These are phyloP conservation scores for Tolypocladium cylindrosporum DNA, from an alignment of 2,329 filamentous ascomycete species.

Conservation along the genomic window DNA sequence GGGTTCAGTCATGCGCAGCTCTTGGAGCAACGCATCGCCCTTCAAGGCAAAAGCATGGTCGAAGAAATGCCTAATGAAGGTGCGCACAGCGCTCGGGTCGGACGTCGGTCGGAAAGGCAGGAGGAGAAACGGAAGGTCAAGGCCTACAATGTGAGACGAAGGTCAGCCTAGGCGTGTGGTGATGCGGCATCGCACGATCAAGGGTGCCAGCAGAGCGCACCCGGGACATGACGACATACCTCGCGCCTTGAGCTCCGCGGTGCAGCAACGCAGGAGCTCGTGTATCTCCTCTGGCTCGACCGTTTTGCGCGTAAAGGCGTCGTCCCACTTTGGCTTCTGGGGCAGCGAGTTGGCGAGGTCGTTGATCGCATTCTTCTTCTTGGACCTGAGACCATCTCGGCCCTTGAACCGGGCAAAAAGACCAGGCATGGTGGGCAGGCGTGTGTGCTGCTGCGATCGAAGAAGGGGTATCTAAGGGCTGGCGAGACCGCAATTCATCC, in stretches of 20 bases:
- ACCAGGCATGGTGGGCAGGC: slow-evolving; percentile 37
- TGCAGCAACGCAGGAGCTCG: slow-evolving; percentile 76
- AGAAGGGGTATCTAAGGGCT: background rate
- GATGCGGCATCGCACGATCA: background rate
- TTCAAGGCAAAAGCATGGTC: slow-evolving; percentile 53
- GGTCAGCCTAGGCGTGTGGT: background rate
- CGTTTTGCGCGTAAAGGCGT: slow-evolving; percentile 73
- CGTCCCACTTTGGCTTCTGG: slow-evolving; percentile 71
- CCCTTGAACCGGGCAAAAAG: slow-evolving; percentile 60
- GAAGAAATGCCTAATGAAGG: slow-evolving; percentile 90
- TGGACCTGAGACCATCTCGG: slow-evolving; percentile 56
- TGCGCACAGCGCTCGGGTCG: slow-evolving; percentile 83
- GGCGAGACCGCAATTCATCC: slow-evolving; percentile 1
- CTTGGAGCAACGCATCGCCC: slow-evolving; percentile 67
- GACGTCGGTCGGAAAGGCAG: slow-evolving; percentile 90
- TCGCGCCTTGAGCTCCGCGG: slow-evolving; percentile 85
- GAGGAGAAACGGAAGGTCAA: slow-evolving; percentile 86
- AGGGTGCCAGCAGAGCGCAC: background rate
- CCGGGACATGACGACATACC: slow-evolving; percentile 45
- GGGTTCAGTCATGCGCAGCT: slow-evolving; percentile 85
- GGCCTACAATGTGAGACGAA: slow-evolving; percentile 40
- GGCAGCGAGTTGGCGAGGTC: slow-evolving; percentile 41
- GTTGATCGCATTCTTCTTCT: slow-evolving; percentile 55
- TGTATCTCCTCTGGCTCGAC: slow-evolving; percentile 87
- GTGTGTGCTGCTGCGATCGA: background rate